These are phyloP conservation scores for Blastomyces emzantsi DNA, from an alignment of 2,329 filamentous ascomycete genomes.

Conservation along the genomic window DNA sequence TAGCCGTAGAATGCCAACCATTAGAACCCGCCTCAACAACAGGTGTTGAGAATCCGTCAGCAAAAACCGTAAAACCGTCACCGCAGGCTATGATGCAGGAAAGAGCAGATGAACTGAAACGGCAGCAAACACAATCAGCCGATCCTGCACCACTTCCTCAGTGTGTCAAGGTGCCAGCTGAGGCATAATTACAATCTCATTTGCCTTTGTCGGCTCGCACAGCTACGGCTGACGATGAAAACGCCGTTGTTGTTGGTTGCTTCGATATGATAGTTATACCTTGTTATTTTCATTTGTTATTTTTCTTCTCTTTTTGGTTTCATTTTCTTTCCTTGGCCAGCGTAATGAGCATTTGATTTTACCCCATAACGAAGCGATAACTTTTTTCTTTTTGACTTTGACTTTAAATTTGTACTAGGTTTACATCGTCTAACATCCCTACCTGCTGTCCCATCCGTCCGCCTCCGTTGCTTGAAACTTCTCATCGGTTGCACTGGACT, in stretches of 20 bases:
- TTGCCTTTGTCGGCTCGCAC: neutral
- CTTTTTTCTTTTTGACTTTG: neutral
- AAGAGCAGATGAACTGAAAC: neutral
- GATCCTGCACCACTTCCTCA: neutral
- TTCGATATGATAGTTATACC: neutral
- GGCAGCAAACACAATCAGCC: neutral
- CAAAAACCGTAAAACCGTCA: too few species aligned
- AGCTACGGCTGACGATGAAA: neutral
- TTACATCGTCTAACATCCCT: neutral
- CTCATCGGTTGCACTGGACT: neutral
- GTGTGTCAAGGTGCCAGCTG: neutral
- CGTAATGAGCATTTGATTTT: neutral
- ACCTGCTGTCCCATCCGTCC: neutral
- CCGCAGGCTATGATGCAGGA: neutral
- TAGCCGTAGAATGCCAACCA: neutral
- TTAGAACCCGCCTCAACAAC: neutral
- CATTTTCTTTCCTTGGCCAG: neutral
- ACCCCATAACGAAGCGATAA: neutral
- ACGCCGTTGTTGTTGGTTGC: neutral
- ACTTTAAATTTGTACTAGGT: neutral
- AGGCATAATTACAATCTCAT: neutral
- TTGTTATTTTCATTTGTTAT: neutral
- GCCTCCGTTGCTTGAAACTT: neutral
- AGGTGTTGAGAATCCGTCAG: neutral
- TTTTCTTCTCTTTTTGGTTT: neutral